Base-by-base conservation (phyloP, 352 stramenopile species). In the Nothophytophthora sp. region DNA sequence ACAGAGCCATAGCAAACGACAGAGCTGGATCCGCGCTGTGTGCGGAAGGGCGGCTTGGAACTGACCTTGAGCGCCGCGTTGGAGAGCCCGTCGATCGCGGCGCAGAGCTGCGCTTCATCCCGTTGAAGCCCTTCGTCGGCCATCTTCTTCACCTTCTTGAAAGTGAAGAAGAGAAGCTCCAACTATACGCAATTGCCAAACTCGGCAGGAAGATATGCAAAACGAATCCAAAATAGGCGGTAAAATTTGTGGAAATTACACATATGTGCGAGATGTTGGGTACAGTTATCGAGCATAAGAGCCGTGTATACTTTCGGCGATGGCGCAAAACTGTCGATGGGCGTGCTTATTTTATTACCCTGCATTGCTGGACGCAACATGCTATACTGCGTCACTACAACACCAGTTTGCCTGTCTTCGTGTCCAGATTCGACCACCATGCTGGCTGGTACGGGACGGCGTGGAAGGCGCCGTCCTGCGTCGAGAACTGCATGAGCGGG, bases 401-500 rank as follows among this genome's bases (percentile, higher is more conserved):
- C 47, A 73, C 35, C 76, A 90, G 83, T 44, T 95, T 95, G 48
- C 85, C 85, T 2, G 81, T 89, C 51, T 70, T 81, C 13, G 63
- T 36, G 33, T 95, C 78, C n/a, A 95, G 35, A 25, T 62, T 11
- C 18, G 77, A 70, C 85, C 85, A 95, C 85, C 85, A 95, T 16
- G 64, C 61, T 1, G 85, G 85, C 53, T 89, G 66, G 48, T 77
- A 92, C 28, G 85, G 85, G 19, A 93, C 58, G 12, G 68, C 82
- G 25, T 85, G 62, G 53, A 90, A 92, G 3, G 64, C 60, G 35
- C 81, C 83, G 28, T 92, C 77, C 5, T 70, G 57, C 2, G 81
- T 91, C 33, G 66, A 69, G 35, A 92, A 92, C 29, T 80, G 53
- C 67, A 86, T 86, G 19, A 45, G 37, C 1, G 72, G 74, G 30